phyloP scores from a whole-genome alignment of 163 green algal species.

The Chlamydomonas reinhardtii region DNA sequence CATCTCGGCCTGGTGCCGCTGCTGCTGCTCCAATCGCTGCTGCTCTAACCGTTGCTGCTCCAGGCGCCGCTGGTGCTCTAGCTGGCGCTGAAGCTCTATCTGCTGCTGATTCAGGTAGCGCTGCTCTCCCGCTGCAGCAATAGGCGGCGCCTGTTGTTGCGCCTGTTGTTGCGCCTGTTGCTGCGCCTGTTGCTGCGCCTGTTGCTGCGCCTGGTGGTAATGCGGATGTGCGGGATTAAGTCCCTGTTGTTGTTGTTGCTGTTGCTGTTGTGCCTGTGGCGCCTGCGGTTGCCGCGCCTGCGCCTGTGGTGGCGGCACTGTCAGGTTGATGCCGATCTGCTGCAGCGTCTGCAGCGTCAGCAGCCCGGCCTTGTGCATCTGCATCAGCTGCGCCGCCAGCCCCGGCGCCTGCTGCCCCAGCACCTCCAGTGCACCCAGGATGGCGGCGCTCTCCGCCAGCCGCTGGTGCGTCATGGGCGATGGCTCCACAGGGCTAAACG shows the following conservation, averaged over 20 bases:
- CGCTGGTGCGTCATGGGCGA: background rate
- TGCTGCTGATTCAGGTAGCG: background rate
- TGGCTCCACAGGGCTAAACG: background rate
- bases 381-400: background rate
- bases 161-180: background rate
- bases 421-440: background rate
- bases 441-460: background rate
- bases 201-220: background rate
- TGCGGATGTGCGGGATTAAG: background rate
- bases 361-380: background rate
- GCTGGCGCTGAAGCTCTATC: background rate
- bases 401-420: background rate
- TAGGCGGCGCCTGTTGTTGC: too few relatives aligned
- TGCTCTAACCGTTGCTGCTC: conserved; percentile 4
- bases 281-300: background rate
- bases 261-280: background rate
- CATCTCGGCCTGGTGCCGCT: background rate
- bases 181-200: background rate
- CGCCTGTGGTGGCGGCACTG: background rate
- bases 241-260: conserved; percentile 9
- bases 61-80: background rate
- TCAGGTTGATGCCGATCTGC: background rate
- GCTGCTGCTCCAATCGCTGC: background rate
- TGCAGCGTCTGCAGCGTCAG: background rate
- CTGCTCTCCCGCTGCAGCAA: background rate